These are phyloP conservation scores for Capsaspora owczarzaki DNA, from an alignment of 78 protist genomes.

Conservation along the genomic window DNA sequence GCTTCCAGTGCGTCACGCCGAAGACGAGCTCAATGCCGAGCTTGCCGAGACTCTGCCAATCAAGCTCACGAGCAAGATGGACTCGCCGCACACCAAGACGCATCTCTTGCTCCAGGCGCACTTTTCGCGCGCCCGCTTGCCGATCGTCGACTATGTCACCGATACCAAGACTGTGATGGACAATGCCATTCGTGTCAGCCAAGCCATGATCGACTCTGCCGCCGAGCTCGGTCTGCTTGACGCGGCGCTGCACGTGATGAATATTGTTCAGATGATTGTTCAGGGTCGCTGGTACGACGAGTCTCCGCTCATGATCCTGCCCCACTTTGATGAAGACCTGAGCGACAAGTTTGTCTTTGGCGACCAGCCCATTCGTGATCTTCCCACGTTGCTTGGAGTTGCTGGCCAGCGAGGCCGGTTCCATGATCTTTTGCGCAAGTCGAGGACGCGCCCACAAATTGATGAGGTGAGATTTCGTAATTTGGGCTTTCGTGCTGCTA, in stretches of 20 bases:
- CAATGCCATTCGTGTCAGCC: slow-evolving; percentile 81
- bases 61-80: background rate
- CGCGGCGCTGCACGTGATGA: slow-evolving; percentile 45
- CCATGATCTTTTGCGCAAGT: too few species aligned
- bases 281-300: slow-evolving; percentile 48
- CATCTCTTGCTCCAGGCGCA: slow-evolving; percentile 87
- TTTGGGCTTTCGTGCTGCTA: too few species aligned
- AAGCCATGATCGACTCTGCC: slow-evolving; percentile 77
- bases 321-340: background rate
- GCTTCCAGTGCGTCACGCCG: slow-evolving; percentile 97
- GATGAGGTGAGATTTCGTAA: too few species aligned
- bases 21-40: slow-evolving; percentile 82
- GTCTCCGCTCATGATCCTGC: background rate
- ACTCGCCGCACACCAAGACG: slow-evolving; percentile 70
- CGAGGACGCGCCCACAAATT: too few species aligned
- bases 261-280: slow-evolving; percentile 60
- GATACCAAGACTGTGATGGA: slow-evolving; percentile 92
- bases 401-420: too few species aligned
- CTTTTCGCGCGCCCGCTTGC: slow-evolving; percentile 60
- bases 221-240: slow-evolving; percentile 63
- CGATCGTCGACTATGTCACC: slow-evolving; percentile 88
- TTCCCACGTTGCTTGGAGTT: too few species aligned
- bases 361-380: too few species aligned
- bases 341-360: too few species aligned
- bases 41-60: slow-evolving; percentile 59